A percentile compares a stretch with the other conserved stretches of the same genome.
Evolutionary conservation across 306 rosid species (phyloP).

Genomic region (Citrullus mucosospermus): DNA sequence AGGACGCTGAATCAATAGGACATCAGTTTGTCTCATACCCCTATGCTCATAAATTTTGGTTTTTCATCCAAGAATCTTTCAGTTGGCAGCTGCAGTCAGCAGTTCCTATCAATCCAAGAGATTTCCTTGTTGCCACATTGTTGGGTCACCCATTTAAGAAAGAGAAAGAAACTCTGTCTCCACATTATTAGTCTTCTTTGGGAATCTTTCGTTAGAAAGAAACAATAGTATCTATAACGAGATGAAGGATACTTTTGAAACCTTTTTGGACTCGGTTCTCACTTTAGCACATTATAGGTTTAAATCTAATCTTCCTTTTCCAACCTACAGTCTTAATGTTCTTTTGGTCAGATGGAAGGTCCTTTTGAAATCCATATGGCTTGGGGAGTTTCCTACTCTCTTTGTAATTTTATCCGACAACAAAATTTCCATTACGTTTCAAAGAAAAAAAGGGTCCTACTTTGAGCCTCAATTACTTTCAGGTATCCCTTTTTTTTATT

Average conservation of each 20-base stretch:
- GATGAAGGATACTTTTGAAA: not conserved
- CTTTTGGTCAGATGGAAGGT: not conserved
- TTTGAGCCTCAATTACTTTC: not conserved
- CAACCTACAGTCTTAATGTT: not conserved
- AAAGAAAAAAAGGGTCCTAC: not conserved
- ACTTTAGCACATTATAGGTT: not conserved
- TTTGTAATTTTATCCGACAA: not conserved
- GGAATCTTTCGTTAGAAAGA: not conserved
- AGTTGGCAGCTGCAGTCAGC: not conserved
- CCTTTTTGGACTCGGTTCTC: not conserved
- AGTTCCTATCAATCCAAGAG: not conserved
- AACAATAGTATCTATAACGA: not conserved
- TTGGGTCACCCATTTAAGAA: not conserved
- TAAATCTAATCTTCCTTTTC: not conserved
- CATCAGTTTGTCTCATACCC: not conserved
- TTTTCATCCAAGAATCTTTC: not conserved
- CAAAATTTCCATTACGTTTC: not conserved
- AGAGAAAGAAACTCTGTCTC: not conserved
- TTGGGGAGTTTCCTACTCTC: not conserved
- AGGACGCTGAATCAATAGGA: not conserved
- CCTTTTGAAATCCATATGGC: not conserved
- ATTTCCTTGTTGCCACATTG: not conserved
- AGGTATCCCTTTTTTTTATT: not conserved
- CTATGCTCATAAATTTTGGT: not conserved
- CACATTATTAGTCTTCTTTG: not conserved